Evolutionary conservation across 2,329 filamentous ascomycete genomes (phyloP).

Genomic region (Venturia carpophila): DNA sequence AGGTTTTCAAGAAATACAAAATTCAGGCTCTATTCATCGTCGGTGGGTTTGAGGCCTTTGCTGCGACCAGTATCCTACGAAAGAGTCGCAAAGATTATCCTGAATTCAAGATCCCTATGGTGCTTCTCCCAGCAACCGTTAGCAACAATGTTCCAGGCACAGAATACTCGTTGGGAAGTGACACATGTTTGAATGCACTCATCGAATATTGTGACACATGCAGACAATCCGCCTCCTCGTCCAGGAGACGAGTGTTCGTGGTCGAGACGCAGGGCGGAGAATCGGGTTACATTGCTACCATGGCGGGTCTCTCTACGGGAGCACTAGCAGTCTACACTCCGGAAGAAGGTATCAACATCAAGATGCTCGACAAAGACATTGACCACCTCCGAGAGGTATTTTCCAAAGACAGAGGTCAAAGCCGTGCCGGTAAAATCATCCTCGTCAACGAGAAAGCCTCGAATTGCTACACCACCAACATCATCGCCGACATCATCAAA

Average conservation of each 20-base stretch:
- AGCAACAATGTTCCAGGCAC: conserved; percentile 98
- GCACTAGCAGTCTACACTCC: conserved; percentile 92
- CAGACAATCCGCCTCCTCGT: conserved; percentile 91
- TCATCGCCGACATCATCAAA: conserved; percentile 91
- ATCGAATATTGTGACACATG: conserved; percentile 96
- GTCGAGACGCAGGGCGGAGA: conserved; percentile 95
- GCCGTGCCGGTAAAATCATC: conserved; percentile 79
- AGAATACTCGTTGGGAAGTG: conserved; percentile 92
- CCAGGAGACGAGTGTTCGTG: conserved; percentile 87
- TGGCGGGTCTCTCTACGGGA: conserved; percentile 85
- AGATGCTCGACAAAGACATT: conserved; percentile 88
- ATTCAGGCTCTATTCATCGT: conserved; percentile 89
- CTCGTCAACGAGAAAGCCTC: conserved; percentile 95
- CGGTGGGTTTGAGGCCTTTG: conserved; percentile 95
- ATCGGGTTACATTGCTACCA: conserved; percentile 86
- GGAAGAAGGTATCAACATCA: conserved; percentile 88
- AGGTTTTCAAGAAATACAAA: conserved; percentile 74
- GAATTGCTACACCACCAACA: conserved; percentile 80
- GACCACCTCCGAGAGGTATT: conserved; percentile 82
- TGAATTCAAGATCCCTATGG: conserved; percentile 85
- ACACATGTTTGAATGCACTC: conserved; percentile 92
- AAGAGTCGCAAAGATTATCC: conserved; percentile 70
- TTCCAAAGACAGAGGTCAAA: conserved; percentile 74
- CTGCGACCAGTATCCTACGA: conserved; percentile 78
- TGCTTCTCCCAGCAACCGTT: conserved; percentile 88